phyloP scores from a whole-genome alignment of 2,329 filamentous ascomycete species.

The Clarireedia paspali region DNA sequence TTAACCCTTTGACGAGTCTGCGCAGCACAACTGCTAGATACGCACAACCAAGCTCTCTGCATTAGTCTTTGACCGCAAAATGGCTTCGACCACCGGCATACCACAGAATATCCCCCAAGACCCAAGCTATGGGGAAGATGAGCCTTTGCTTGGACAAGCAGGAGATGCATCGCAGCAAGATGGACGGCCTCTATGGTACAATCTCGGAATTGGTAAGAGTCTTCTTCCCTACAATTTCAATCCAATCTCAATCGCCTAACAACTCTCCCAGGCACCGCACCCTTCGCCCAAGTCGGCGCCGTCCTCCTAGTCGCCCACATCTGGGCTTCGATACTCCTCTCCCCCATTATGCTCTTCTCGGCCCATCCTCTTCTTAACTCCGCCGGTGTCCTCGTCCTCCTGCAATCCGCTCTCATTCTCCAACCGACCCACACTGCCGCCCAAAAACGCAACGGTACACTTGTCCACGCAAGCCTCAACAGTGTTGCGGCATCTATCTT shows the following conservation, averaged over 20 bases:
- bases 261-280: conserved; percentile 60
- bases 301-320: conserved; percentile 68
- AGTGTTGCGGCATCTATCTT: conserved; percentile 45
- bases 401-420: conserved; percentile 74
- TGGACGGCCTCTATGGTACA: conserved; percentile 55
- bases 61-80: conserved; percentile 27
- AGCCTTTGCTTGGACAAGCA: conserved; percentile 62
- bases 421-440: conserved; percentile 75
- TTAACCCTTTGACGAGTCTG: neutral
- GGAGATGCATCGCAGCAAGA: conserved; percentile 68
- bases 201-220: conserved; percentile 62
- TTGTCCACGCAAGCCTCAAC: conserved; percentile 64
- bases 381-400: conserved; percentile 63
- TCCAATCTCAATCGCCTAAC: conserved; percentile 14
- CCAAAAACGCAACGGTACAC: conserved; percentile 60
- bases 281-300: conserved; percentile 71
- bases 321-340: conserved; percentile 69
- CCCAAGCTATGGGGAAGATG: conserved; percentile 43
- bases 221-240: neutral
- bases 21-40: no score
- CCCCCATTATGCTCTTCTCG: conserved; percentile 70
- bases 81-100: conserved; percentile 64
- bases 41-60: neutral
- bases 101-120: conserved; percentile 31
- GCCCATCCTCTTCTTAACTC: conserved; percentile 70